Base-by-base conservation (phyloP, 176 grass and related monocot genomes). In the Musa troglodytarum region DNA sequence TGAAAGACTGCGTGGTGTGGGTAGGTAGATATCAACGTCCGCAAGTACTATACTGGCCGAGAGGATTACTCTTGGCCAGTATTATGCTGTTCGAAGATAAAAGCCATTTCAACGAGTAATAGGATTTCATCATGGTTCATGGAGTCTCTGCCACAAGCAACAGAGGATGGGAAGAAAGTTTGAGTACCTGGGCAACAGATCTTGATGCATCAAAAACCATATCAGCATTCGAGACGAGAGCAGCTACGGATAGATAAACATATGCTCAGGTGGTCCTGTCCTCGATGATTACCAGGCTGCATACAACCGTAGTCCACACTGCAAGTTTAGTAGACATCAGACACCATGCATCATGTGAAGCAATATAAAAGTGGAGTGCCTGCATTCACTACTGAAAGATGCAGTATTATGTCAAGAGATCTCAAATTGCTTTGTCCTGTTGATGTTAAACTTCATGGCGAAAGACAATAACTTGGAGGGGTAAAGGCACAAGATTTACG, bases 271-370 rank as follows among this genome's bases (percentile, higher is more conserved):
- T 57, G 54, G 49, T 74, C 11, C 52, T 10, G 23, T 50, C 52
- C 52, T 56, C 28, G 5, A 19, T 74, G 24, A 29, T 34, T 58
- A 19, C 23, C n/a, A 49, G 70, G 22, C 70, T 57, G 21, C 20
- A 56, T 56, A 28, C 53, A 57, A 53, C 52, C 72, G 72, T 74
- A 74, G 53, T 17, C 25, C 24, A 15, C 53, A 74, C 72, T 57
- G 53, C 72, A 74, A 56, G 72, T 74, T 74, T 56, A 28, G 49
- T 2, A 29, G 53, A 54, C 34, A 29, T 29, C 52, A 74, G 50
- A 54, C 67, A 69, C 34, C 34, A 43, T 43, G 34, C 34, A 43
- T 43, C 34, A 43, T 43, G 4, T 5, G 34, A 43, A 43, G 34
- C 34, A 43, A 43, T 43, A 43, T 50, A 57, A 57, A 57, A 57